phyloP scores from a whole-genome alignment of 2,329 filamentous ascomycete genomes.

The Fusarium sp. region DNA sequence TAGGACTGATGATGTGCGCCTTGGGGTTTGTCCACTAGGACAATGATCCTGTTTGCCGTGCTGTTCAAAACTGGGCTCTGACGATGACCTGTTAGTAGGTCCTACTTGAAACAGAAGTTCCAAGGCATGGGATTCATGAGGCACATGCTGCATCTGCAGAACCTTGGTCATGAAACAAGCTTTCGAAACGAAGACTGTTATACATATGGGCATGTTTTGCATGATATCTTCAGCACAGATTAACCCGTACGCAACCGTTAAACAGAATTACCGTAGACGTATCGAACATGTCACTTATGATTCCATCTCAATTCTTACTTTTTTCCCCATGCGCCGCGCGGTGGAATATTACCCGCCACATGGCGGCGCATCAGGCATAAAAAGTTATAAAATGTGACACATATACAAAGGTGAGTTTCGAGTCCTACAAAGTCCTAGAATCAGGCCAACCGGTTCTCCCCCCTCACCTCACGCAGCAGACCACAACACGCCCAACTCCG shows the following conservation, averaged over 20 bases:
- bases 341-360: background rate
- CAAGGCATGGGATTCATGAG: background rate
- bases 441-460: background rate
- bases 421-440: constrained; percentile 12
- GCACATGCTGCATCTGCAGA: constrained; percentile 8
- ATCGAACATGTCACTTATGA: background rate
- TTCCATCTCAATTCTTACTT: background rate
- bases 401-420: background rate
- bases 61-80: background rate
- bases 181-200: constrained; percentile 22
- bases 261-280: background rate
- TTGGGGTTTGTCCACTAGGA: background rate
- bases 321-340: background rate
- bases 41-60: background rate
- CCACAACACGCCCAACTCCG: constrained; percentile 28
- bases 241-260: background rate
- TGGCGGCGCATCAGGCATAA: background rate
- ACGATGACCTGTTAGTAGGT: background rate
- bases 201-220: background rate
- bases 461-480: background rate
- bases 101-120: constrained; percentile 25
- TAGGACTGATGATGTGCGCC: background rate
- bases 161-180: constrained; percentile 26
- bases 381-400: background rate
- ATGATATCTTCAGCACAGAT: background rate